A percentile compares a stretch with the other conserved stretches of the same genome.
These are phyloP conservation scores for Medicago truncatula DNA, from an alignment of 306 rosid species.

Conservation along the genomic window DNA sequence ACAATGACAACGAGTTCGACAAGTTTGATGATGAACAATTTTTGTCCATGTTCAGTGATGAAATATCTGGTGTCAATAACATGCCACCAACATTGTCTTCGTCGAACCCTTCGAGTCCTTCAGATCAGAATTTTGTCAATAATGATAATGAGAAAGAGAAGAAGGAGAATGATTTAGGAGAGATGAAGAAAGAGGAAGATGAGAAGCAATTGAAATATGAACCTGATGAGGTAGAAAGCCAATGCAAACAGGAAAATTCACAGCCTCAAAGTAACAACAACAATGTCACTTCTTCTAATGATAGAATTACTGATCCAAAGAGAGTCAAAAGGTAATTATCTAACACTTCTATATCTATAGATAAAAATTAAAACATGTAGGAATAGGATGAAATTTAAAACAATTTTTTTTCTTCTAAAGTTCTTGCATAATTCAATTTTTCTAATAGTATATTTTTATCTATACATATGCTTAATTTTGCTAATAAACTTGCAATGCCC, in stretches of 20 bases:
- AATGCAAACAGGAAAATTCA: conserved; percentile 53
- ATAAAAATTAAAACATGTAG: too few relatives aligned
- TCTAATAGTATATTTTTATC: neutral
- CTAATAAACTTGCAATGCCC: conserved; percentile 26
- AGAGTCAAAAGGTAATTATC: conserved; percentile 80
- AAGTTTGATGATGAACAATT: conserved; percentile 90
- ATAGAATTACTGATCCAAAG: conserved; percentile 79
- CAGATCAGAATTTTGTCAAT: conserved; percentile 75
- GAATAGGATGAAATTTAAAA: too few relatives aligned
- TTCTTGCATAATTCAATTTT: neutral
- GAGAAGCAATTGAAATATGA: conserved; percentile 59
- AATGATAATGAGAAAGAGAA: conserved; percentile 56
- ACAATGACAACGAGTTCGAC: conserved; percentile 57
- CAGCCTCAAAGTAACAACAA: conserved; percentile 44
- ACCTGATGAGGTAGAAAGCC: conserved; percentile 80
- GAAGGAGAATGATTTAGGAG: neutral
- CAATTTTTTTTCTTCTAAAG: too few relatives aligned
- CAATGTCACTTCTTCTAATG: conserved; percentile 37
- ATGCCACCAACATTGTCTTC: conserved; percentile 61
- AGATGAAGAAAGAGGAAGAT: neutral
- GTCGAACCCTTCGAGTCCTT: conserved; percentile 82
- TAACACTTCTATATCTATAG: neutral
- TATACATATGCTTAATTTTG: conserved; percentile 1
- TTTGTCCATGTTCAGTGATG: conserved; percentile 86
- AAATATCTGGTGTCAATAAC: conserved; percentile 48